Base-by-base conservation (phyloP, 164 flowering plant species). In the Aristolochia contorta region DNA sequence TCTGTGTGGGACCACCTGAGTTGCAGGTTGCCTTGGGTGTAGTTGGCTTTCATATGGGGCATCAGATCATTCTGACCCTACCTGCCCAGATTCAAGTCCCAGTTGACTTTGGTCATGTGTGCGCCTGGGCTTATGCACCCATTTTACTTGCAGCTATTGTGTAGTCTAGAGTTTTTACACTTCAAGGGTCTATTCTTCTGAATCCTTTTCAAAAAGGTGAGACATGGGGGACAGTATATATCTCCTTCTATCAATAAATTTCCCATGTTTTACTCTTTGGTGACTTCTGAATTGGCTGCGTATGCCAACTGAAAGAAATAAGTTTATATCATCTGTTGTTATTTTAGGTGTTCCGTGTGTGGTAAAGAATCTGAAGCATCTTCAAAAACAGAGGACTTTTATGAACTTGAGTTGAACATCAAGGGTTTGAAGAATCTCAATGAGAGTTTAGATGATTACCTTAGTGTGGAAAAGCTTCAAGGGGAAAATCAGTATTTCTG, bases 401-500 rank as follows among this genome's bases (percentile, higher is more conserved):
- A 90, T 77, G 96, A 78, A 68, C 78, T 94, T 67, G 96, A 94
- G 78, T 73, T 94, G 74, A 90, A 90, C 77, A 78, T 94, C 54
- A 83, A 81, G 70, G 97, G 91, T 47, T 74, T 94, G 69, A 87
- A 91, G 69, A 83, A 75, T 73, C 75, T 94, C 57, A 81, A 82
- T 65, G 89, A 83, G 57, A 94, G 97, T 75, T 74, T 94, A 73
- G 73, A 84, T 67, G 95, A 94, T 66, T 94, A 88, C 68, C 84
- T 94, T 43, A 84, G 82, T 58, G 65, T 80, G 64, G 99, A 94
- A 70, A 78, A 83, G 69, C 86, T 94, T 64, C 68, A 78, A 63
- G 99, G 96, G 47, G 99, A 94, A 30, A 94, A 94, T 68, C 99
- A 94, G 68, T 94, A 91, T 61, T 85, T 77, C 55, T 94, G 99